A percentile compares a stretch with the other conserved stretches of the same genome.
Evolutionary conservation across 1,139 yeast genomes (phyloP).

Genomic region (Candida sojae): DNA sequence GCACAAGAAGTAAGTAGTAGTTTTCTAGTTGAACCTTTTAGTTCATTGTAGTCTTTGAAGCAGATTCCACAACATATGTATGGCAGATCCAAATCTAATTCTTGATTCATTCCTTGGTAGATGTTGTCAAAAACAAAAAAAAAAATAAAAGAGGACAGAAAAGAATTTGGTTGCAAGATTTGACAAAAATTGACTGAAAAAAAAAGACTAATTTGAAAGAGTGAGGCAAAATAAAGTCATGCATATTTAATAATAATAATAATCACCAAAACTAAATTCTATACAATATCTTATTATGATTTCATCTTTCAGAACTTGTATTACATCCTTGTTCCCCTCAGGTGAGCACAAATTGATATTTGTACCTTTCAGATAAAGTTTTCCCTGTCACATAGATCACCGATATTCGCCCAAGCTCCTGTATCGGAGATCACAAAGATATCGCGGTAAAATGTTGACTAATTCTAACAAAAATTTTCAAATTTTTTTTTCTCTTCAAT

Average conservation of each 20-base stretch:
- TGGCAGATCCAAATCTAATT: conserved; percentile 20
- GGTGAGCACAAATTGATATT: not conserved
- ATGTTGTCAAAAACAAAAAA: not conserved
- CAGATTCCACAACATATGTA: conserved; percentile 24
- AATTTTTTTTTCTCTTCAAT: not conserved
- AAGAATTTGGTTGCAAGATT: conserved; percentile 3
- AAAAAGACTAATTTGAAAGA: not conserved
- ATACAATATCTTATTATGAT: too few species aligned
- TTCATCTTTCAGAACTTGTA: too few species aligned
- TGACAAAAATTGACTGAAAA: not conserved
- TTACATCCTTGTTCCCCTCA: too few species aligned
- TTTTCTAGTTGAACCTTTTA: conserved; percentile 1
- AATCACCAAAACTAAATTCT: too few species aligned
- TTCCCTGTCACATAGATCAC: not conserved
- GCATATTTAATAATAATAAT: not conserved
- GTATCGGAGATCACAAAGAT: not conserved
- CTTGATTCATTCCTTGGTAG: conserved; percentile 2
- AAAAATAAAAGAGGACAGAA: not conserved
- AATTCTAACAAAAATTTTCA: not conserved
- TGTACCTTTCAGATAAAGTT: too few species aligned
- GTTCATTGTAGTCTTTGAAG: conserved; percentile 13
- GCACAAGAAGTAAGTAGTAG: conserved; percentile 27
- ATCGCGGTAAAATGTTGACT: conserved; percentile 1
- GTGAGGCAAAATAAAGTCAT: not conserved
- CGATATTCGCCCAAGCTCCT: not conserved